A percentile compares a stretch with the other conserved stretches of the same genome.
phyloP scores from a whole-genome alignment of 768 basidiomycete genomes.

The Lentinula sp. region DNA sequence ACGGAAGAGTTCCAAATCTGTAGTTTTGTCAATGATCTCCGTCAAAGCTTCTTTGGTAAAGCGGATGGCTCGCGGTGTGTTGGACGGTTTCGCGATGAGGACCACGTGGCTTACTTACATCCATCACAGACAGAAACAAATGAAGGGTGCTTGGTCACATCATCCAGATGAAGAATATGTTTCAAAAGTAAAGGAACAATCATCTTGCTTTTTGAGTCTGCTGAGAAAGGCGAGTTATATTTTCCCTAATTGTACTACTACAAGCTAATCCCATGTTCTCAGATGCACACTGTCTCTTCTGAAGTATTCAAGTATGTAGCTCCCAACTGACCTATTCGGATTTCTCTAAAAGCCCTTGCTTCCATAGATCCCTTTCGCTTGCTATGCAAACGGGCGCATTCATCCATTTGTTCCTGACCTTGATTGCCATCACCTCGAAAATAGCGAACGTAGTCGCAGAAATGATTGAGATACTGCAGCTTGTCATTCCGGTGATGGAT shows the following conservation, averaged over 20 bases:
- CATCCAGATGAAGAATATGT: constrained; percentile 36
- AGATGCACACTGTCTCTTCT: constrained; percentile 42
- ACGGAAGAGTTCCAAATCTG: constrained; percentile 24
- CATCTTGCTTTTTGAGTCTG: constrained; percentile 29
- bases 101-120: constrained; percentile 2
- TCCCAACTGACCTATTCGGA: constrained; percentile 11
- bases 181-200: constrained; percentile 24
- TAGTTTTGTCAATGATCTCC: constrained; percentile 29
- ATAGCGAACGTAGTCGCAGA: constrained; percentile 40
- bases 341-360: neutral
- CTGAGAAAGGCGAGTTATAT: constrained; percentile 39
- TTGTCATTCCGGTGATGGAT: constrained; percentile 17
- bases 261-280: too few relatives aligned
- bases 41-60: constrained; percentile 46
- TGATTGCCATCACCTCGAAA: constrained; percentile 58
- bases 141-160: constrained; percentile 63
- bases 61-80: constrained; percentile 30
- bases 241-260: neutral
- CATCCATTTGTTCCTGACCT: constrained; percentile 55
- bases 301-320: constrained; percentile 47
- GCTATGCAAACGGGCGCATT: constrained; percentile 73
- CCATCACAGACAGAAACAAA: constrained; percentile 36
- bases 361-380: constrained; percentile 48
- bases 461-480: constrained; percentile 31
- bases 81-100: neutral